phyloP scores from a whole-genome alignment of 2,329 filamentous ascomycete genomes.

The Rutstroemia sp. region DNA sequence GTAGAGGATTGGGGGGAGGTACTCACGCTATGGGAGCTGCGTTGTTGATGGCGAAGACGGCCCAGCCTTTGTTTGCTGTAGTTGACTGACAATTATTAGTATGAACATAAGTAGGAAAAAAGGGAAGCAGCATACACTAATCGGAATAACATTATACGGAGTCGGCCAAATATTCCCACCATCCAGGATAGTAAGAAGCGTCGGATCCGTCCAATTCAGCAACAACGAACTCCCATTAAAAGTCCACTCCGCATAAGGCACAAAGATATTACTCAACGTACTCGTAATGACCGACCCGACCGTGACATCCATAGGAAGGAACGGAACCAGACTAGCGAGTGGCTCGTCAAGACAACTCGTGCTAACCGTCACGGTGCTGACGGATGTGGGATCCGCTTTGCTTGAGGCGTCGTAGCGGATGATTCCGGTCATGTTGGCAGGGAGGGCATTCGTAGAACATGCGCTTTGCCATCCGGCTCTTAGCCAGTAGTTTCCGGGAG shows the following conservation, averaged over 20 bases:
- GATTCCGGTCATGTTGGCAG: slow-evolving; percentile 36
- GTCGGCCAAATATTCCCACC: slow-evolving; percentile 25
- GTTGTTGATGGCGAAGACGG: slow-evolving; percentile 23
- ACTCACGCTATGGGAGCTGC: slow-evolving; percentile 17
- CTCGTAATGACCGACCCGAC: slow-evolving; percentile 11
- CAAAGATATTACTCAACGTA: slow-evolving; percentile 12
- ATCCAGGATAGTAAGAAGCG: slow-evolving; percentile 30
- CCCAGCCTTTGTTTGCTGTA: slow-evolving; percentile 23
- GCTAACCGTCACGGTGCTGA: slow-evolving; percentile 17
- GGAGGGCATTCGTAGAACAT: slow-evolving; percentile 50
- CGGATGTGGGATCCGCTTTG: slow-evolving; percentile 25
- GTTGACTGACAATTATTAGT: slow-evolving; percentile 42
- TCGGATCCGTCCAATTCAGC: slow-evolving; percentile 41
- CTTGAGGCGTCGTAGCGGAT: slow-evolving; percentile 33
- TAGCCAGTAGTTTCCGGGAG: slow-evolving; percentile 49
- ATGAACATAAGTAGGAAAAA: slow-evolving; percentile 30
- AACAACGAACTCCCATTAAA: slow-evolving; percentile 40
- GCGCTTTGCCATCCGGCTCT: slow-evolving; percentile 40
- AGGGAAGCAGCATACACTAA: slow-evolving; percentile 3
- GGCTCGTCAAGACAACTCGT: slow-evolving; percentile 27
- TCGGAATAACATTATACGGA: slow-evolving; percentile 22
- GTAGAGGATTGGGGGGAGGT: slow-evolving; percentile 22
- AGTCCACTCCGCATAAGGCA: slow-evolving; percentile 37
- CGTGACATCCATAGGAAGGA: slow-evolving; percentile 19
- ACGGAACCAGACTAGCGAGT: slow-evolving; percentile 24